Base-by-base conservation (phyloP, 805 yeast species). In the Schizosaccharomyces octosporus region DNA sequence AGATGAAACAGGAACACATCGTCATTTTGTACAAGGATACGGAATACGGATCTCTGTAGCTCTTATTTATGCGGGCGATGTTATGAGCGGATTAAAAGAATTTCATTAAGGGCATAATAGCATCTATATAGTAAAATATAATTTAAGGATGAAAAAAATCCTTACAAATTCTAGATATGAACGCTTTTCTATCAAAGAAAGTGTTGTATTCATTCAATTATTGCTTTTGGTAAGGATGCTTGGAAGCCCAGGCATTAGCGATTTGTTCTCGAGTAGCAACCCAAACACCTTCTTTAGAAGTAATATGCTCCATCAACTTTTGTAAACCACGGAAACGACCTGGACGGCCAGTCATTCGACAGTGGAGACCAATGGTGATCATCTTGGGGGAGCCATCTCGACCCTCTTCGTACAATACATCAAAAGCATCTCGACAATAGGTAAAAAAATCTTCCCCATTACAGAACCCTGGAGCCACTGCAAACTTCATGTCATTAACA, bases 351-450 rank as follows among this genome's bases (percentile, higher is more conserved):
- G 72, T 64, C 55, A 72, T 68, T 62, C 75, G 67, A 29, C 72
- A 67, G 61, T 72, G 75, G 63, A 72, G 64, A 5, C 73, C 73
- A 43, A 72, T 68, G 29, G 71, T 71, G 74, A 72, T 72, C 68
- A 72, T 71, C 62, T 70, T 69, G n/a, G 64, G 59, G 3, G 62
- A 45, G 17, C 64, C 65, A 36, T 63, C 65, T 21, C 68, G 67
- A 5, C 73, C 75, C 64, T 72, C 75, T 32, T 68, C 69, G 62
- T 72, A 72, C 15, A 72, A 65, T 45, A 69, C 68, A 62, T 73
- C 75, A 62, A 73, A 73, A 15, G 73, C 72, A 59, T 71, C 69
- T 60, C 69, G 71, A 60, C 72, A 62, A 63, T 73, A 72, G 43
- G 69, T 71, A 59, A 63, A 66, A 62, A 67, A 68, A 21, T 64